phyloP scores from a whole-genome alignment of 2,329 filamentous ascomycete species.

The Davidsoniella australis region DNA sequence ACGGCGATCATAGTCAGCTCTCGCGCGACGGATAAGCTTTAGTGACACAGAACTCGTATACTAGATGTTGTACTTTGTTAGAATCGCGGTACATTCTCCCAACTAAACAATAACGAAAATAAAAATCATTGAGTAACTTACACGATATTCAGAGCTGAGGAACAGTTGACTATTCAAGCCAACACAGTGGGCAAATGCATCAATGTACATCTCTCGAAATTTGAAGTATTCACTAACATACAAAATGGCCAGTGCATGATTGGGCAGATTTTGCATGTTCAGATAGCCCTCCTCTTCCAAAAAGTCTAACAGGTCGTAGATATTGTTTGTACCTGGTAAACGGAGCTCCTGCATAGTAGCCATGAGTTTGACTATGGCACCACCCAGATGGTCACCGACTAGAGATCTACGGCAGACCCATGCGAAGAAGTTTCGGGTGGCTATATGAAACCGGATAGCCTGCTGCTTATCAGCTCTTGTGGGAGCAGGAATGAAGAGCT shows the following conservation, averaged over 20 bases:
- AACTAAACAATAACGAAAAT: too few relatives aligned
- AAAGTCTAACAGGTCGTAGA: slow-evolving; percentile 45
- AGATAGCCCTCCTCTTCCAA: slow-evolving; percentile 54
- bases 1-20: slow-evolving; percentile 46
- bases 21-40: slow-evolving; percentile 45
- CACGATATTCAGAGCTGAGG: slow-evolving; percentile 41
- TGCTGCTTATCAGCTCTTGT: slow-evolving; percentile 32
- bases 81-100: neutral
- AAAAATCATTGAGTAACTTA: slow-evolving; percentile 21
- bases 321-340: slow-evolving; percentile 34
- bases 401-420: slow-evolving; percentile 49
- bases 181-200: slow-evolving; percentile 61
- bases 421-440: slow-evolving; percentile 60
- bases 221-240: slow-evolving; percentile 50
- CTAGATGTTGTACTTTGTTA: neutral
- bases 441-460: slow-evolving; percentile 45
- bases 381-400: slow-evolving; percentile 49
- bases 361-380: slow-evolving; percentile 45
- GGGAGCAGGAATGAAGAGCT: slow-evolving; percentile 56
- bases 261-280: slow-evolving; percentile 45
- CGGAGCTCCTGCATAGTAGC: slow-evolving; percentile 48
- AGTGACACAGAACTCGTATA: slow-evolving; percentile 35
- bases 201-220: slow-evolving; percentile 47
- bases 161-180: slow-evolving; percentile 53
- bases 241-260: slow-evolving; percentile 51